Evolutionary conservation across 148 eudicot genomes (phyloP).

Genomic region (Vaccinium macrocarpon): DNA sequence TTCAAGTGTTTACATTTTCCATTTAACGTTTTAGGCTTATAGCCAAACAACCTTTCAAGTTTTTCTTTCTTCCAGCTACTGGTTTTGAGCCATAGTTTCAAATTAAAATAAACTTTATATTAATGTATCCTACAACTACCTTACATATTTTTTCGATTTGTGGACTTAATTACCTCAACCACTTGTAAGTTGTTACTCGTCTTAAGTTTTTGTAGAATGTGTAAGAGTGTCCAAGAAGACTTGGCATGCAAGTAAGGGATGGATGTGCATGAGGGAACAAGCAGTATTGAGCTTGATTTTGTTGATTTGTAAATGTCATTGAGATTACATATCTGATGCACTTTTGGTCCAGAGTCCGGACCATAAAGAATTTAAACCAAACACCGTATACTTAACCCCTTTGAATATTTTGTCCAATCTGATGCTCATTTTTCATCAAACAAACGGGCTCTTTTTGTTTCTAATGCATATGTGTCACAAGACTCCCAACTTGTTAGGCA

Average conservation of each 20-base stretch:
- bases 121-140: no score
- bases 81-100: no score
- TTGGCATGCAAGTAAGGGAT: neutral
- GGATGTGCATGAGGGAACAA: neutral
- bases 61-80: no score
- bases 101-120: no score
- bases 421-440: neutral
- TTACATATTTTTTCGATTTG: neutral
- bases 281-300: neutral
- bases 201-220: neutral
- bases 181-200: neutral
- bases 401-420: neutral
- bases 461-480: neutral
- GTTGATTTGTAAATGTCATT: neutral
- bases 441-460: neutral
- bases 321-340: neutral
- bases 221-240: neutral
- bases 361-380: neutral
- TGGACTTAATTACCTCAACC: neutral
- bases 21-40: no score
- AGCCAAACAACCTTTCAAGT: no score
- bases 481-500: constrained; percentile 8
- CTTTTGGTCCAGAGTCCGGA: neutral
- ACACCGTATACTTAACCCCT: neutral
- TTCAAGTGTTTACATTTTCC: no score